Evolutionary conservation across 169 alveolate genomes (phyloP).

Genomic region (Plasmodium gonderi): DNA sequence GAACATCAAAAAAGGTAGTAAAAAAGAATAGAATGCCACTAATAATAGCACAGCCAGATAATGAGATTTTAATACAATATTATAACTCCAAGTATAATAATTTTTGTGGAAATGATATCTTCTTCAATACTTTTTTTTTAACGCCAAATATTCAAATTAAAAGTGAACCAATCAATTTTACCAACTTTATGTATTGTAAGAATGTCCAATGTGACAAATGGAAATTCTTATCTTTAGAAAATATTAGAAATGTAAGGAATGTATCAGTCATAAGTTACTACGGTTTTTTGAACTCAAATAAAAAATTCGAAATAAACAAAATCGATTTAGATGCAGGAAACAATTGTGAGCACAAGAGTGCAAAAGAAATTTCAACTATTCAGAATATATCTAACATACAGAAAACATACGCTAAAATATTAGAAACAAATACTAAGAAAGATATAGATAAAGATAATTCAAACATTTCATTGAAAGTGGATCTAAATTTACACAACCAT

Average conservation of each 20-base stretch:
- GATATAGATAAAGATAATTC: conserved; percentile 63
- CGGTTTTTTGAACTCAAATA: conserved; percentile 19
- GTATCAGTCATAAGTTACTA: conserved; percentile 45
- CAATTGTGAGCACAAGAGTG: conserved; percentile 1
- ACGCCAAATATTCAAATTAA: conserved; percentile 42
- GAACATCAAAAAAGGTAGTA: neutral
- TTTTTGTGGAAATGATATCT: neutral
- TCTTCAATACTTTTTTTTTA: conserved; percentile 33
- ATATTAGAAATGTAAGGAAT: conserved; percentile 4
- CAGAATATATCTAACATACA: conserved; percentile 33
- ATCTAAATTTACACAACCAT: conserved; percentile 3
- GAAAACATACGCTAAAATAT: conserved; percentile 61
- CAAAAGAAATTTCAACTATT: neutral
- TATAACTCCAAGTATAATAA: neutral
- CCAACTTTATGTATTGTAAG: conserved; percentile 18
- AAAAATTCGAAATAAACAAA: neutral
- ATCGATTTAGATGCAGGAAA: neutral
- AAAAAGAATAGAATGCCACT: conserved; percentile 25
- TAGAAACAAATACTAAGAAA: conserved; percentile 62
- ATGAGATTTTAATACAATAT: conserved; percentile 36
- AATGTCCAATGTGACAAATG: conserved; percentile 37
- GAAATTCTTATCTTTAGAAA: conserved; percentile 37
- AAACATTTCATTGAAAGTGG: conserved; percentile 54
- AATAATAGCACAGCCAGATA: conserved; percentile 40
- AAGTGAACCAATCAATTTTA: conserved; percentile 27